These are phyloP conservation scores for Calonectria multiphialidica DNA, from an alignment of 2,329 filamentous ascomycete genomes.

Conservation along the genomic window DNA sequence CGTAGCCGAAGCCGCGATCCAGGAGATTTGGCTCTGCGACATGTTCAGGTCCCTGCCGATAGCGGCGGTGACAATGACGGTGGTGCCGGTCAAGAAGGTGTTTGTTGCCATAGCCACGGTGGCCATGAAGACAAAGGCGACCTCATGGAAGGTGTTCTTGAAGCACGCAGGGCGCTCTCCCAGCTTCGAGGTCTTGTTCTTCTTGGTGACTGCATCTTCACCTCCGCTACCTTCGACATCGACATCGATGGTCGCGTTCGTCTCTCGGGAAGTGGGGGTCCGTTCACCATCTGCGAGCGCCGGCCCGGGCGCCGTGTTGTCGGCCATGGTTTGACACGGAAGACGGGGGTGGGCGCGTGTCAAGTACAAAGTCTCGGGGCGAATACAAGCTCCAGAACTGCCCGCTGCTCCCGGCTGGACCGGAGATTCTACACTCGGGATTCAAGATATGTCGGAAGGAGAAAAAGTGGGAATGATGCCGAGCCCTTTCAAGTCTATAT, in stretches of 20 bases:
- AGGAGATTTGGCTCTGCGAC: slow-evolving; percentile 75
- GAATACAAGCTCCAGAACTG: background rate
- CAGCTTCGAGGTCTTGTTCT: slow-evolving; percentile 30
- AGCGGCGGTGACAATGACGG: slow-evolving; percentile 72
- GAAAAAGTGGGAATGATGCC: slow-evolving; percentile 19
- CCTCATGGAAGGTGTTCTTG: slow-evolving; percentile 71
- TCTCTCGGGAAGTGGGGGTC: slow-evolving; percentile 32
- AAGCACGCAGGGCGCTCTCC: slow-evolving; percentile 69
- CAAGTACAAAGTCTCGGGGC: background rate
- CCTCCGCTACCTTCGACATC: slow-evolving; percentile 26
- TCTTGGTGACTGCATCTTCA: slow-evolving; percentile 17
- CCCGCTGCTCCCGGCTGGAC: background rate
- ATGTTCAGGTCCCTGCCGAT: slow-evolving; percentile 71
- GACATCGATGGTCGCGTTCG: background rate
- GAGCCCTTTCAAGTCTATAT: slow-evolving; percentile 11
- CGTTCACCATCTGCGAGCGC: slow-evolving; percentile 7
- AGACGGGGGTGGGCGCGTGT: background rate
- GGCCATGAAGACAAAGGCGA: slow-evolving; percentile 73
- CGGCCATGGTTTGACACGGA: slow-evolving; percentile 19
- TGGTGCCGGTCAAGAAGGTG: slow-evolving; percentile 69
- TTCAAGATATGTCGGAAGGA: slow-evolving; percentile 7
- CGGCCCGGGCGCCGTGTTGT: slow-evolving; percentile 17
- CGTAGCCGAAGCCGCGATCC: slow-evolving; percentile 74
- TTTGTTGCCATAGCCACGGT: slow-evolving; percentile 76
- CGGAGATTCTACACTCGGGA: background rate